Percentiles rank a stretch among this genome's conserved stretches.
Evolutionary conservation across 495 filamentous ascomycete species (phyloP).

Genomic region (Margaritispora aquatica): DNA sequence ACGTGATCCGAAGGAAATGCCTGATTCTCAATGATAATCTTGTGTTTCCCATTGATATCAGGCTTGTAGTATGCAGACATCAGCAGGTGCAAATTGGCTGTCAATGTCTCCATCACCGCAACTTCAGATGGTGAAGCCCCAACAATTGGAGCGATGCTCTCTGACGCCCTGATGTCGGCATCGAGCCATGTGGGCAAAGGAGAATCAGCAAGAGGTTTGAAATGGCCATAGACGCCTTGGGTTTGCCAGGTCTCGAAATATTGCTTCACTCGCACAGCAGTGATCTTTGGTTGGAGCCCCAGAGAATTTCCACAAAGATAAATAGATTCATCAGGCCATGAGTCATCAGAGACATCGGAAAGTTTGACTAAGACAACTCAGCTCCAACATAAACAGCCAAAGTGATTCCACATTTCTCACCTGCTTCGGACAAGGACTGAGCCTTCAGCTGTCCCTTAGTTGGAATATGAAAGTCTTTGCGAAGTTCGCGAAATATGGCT

Average conservation of each 20-base stretch:
- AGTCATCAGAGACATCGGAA: conserved; percentile 5
- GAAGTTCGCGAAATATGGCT: conserved; percentile 56
- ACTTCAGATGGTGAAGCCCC: conserved; percentile 78
- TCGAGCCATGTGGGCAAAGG: conserved; percentile 75
- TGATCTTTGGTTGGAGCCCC: conserved; percentile 77
- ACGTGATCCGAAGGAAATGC: conserved; percentile 92
- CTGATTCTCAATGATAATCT: conserved; percentile 89
- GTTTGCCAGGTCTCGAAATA: conserved; percentile 85
- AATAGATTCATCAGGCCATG: conserved; percentile 43
- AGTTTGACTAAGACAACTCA: neutral
- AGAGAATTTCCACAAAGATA: conserved; percentile 98
- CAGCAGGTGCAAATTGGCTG: conserved; percentile 83
- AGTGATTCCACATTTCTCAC: conserved; percentile 9
- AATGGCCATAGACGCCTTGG: conserved; percentile 92
- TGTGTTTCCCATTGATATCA: conserved; percentile 61
- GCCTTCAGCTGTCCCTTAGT: conserved; percentile 70
- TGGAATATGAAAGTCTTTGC: conserved; percentile 79
- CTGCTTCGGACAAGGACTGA: conserved; percentile 41
- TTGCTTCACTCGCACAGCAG: conserved; percentile 60
- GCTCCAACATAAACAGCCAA: neutral
- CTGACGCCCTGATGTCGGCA: conserved; percentile 64
- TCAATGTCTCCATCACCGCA: conserved; percentile 89
- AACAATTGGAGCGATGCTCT: conserved; percentile 75
- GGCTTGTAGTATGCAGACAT: conserved; percentile 91
- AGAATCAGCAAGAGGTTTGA: conserved; percentile 71